Conservation (phyloP, 73 alveolate genomes). For the Paramecium pentaurelia region DNA sequence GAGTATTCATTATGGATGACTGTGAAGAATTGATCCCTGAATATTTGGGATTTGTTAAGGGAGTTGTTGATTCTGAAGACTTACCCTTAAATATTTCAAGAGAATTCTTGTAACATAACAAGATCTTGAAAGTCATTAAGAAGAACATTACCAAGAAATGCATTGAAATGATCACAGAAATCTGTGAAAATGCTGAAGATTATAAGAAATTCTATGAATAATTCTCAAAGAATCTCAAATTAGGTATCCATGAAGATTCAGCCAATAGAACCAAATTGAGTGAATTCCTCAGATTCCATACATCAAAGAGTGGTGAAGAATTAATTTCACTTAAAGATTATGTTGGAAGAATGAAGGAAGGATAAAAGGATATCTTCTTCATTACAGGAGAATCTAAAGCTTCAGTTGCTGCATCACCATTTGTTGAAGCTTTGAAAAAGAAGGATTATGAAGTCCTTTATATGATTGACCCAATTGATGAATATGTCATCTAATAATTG, state of each 20-base stretch:
- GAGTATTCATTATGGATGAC: constrained; percentile 99
- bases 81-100: constrained; percentile 99
- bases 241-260: constrained; percentile 99
- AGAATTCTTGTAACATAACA: constrained; percentile 99
- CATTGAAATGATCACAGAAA: constrained; percentile 97
- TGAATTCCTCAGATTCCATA: constrained; percentile 95
- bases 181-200: constrained; percentile 98
- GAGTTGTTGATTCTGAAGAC: constrained; percentile 99
- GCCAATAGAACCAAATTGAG: constrained; percentile 97
- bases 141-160: constrained; percentile 99
- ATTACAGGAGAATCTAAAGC: constrained; percentile 98
- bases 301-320: constrained; percentile 98
- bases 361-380: constrained; percentile 98
- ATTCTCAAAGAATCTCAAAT: constrained; percentile 97
- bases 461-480: constrained; percentile 99
- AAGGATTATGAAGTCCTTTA: constrained; percentile 98
- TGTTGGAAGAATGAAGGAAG: constrained; percentile 98
- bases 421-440: constrained; percentile 97
- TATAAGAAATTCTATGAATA: constrained; percentile 99
- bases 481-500: constrained; percentile 97
- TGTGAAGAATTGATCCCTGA: constrained; percentile 99
- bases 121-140: constrained; percentile 98
- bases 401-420: constrained; percentile 98
- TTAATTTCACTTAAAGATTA: constrained; percentile 96
- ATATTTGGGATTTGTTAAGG: constrained; percentile 98